phyloP scores from a whole-genome alignment of 768 basidiomycete genomes.

The Hygrophoropsis aurantiaca region DNA sequence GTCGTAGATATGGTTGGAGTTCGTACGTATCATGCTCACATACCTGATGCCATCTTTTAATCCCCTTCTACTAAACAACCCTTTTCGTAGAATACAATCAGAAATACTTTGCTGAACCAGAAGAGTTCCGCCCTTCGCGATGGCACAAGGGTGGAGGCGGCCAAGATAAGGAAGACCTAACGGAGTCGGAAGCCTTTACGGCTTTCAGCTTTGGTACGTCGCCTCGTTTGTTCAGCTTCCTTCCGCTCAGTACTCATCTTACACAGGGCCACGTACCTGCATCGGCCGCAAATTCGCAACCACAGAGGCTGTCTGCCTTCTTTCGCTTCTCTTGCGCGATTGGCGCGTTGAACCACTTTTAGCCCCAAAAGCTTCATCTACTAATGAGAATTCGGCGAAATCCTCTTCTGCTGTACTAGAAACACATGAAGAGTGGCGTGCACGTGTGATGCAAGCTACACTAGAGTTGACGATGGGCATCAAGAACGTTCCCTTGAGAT shows the following conservation, averaged over 20 bases:
- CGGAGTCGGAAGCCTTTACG: conserved; percentile 2
- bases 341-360: conserved; percentile 46
- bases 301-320: conserved; percentile 47
- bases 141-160: conserved; percentile 35
- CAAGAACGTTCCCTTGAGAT: conserved; percentile 19
- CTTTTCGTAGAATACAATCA: conserved; percentile 56
- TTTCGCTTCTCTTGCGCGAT: conserved; percentile 47
- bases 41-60: no score
- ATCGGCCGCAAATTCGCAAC: conserved; percentile 52
- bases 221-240: background rate
- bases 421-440: conserved; percentile 22
- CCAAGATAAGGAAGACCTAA: background rate
- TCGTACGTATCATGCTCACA: no score
- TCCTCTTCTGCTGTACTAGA: no score
- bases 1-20: conserved; percentile 30
- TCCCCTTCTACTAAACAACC: no score
- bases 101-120: conserved; percentile 47
- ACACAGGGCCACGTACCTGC: conserved; percentile 43
- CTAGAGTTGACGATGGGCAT: conserved; percentile 15
- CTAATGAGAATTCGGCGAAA: conserved; percentile 7
- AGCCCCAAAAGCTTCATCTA: background rate
- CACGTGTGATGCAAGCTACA: conserved; percentile 17
- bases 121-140: conserved; percentile 48
- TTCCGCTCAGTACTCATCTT: background rate
- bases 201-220: conserved; percentile 20